Conservation (phyloP, 257 asterid species). For the Capsicum rhomboideum region DNA sequence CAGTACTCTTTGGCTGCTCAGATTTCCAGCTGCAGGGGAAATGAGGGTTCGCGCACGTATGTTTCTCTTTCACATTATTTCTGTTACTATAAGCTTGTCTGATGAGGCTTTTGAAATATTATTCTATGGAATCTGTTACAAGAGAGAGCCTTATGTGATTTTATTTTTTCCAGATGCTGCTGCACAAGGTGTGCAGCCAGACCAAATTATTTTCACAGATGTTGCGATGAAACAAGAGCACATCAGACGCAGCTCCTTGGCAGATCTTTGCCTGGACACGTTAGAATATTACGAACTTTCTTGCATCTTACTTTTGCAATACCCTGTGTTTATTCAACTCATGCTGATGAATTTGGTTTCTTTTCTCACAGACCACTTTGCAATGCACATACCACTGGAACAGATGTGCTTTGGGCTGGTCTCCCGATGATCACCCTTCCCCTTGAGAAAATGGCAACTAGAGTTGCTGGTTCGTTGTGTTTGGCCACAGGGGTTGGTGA, state of each 20-base stretch:
- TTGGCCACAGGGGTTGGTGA: conserved; percentile 97
- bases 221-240: conserved; percentile 99
- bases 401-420: conserved; percentile 99
- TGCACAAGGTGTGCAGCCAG: conserved; percentile 92
- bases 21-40: conserved; percentile 99
- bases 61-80: conserved; percentile 2
- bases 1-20: conserved; percentile 95
- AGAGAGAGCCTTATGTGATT: not conserved
- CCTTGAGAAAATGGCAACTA: conserved; percentile 99
- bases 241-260: conserved; percentile 87
- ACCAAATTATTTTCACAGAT: conserved; percentile 90
- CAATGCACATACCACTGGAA: conserved; percentile 99
- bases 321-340: not conserved
- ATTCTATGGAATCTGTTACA: not conserved
- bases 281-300: conserved; percentile 17
- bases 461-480: conserved; percentile 98
- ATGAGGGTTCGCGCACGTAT: conserved; percentile 85
- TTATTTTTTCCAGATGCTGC: conserved; percentile 61
- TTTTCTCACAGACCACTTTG: conserved; percentile 70
- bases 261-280: conserved; percentile 96
- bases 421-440: conserved; percentile 94
- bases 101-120: not conserved
- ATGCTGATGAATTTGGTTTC: not conserved
- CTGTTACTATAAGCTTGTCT: not conserved
- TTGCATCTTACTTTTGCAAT: conserved; percentile 8